These are phyloP conservation scores for Noccaea bulbosa DNA, from an alignment of 345 rosid genomes.

Conservation along the genomic window DNA sequence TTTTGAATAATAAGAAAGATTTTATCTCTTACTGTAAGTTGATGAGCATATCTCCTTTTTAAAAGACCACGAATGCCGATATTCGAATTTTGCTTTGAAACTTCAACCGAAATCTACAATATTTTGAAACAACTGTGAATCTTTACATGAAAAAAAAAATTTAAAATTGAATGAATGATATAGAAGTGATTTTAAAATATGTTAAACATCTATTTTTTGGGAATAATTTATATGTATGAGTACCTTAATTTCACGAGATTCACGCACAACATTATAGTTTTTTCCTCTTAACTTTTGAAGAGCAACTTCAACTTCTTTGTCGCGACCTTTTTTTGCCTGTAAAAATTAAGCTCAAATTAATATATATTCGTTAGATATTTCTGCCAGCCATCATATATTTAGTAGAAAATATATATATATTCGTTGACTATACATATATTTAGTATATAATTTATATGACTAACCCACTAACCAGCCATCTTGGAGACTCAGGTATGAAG, in stretches of 20 bases:
- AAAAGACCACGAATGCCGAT: slow-evolving; percentile 52
- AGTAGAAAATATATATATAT: no score
- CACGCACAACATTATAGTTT: slow-evolving; percentile 21
- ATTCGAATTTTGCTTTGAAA: slow-evolving; percentile 37
- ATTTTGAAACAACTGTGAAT: background rate
- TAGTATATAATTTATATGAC: background rate
- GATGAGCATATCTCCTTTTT: slow-evolving; percentile 53
- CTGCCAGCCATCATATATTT: no score
- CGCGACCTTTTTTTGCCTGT: slow-evolving; percentile 35
- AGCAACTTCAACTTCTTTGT: slow-evolving; percentile 27
- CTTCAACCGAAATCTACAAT: slow-evolving; percentile 50
- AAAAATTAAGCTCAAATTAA: background rate
- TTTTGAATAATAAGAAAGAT: background rate
- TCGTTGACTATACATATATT: background rate
- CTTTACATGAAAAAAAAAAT: background rate
- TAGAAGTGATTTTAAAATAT: background rate
- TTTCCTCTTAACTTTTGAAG: slow-evolving; percentile 42
- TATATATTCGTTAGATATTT: no score
- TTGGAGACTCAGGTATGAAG: slow-evolving; percentile 47
- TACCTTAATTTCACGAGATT: slow-evolving; percentile 39
- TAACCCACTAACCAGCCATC: slow-evolving; percentile 46
- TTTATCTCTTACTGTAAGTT: slow-evolving; percentile 58
- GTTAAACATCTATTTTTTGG: background rate
- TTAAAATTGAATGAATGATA: background rate
- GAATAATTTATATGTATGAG: background rate